Conservation (phyloP, 345 rosid genomes). For the Diplotaxis tenuifolia region DNA sequence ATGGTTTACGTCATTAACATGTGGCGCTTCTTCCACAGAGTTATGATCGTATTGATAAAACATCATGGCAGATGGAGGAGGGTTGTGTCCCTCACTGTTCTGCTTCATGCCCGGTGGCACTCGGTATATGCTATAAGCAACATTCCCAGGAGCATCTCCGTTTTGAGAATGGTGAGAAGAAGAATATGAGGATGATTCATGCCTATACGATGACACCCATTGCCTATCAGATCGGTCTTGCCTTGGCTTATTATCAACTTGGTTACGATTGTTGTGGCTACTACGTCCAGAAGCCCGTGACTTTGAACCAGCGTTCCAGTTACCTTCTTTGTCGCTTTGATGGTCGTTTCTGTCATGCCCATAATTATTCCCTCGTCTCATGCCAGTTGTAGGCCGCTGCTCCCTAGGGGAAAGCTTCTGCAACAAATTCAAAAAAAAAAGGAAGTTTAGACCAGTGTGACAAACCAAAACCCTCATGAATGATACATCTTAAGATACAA, state of each 20-base stretch:
- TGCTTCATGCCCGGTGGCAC: conserved; percentile 55
- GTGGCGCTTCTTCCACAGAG: conserved; percentile 48
- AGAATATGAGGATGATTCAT: conserved; percentile 54
- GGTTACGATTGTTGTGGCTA: conserved; percentile 47
- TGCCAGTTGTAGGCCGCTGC: conserved; percentile 53
- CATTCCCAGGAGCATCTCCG: conserved; percentile 53
- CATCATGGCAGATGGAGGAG: conserved; percentile 74
- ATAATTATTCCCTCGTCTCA: conserved; percentile 73
- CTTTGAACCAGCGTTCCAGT: conserved; percentile 75
- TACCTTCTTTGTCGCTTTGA: conserved; percentile 73
- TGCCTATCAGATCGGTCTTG: conserved; percentile 68
- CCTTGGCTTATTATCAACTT: conserved; percentile 57
- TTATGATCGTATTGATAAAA: conserved; percentile 69
- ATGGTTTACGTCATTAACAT: conserved; percentile 40
- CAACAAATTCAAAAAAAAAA: conserved; percentile 10
- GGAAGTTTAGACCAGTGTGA: neutral
- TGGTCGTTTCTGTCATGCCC: too few relatives aligned
- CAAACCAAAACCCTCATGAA: conserved; percentile 17
- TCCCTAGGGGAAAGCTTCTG: conserved; percentile 69
- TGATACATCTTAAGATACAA: neutral
- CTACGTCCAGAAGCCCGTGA: conserved; percentile 60
- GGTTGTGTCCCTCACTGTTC: conserved; percentile 45
- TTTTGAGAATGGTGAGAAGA: conserved; percentile 73
- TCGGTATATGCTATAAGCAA: conserved; percentile 69
- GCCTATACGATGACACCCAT: conserved; percentile 61